Base-by-base conservation (phyloP, 805 yeast species). In the Metschnikowia cubensis region DNA sequence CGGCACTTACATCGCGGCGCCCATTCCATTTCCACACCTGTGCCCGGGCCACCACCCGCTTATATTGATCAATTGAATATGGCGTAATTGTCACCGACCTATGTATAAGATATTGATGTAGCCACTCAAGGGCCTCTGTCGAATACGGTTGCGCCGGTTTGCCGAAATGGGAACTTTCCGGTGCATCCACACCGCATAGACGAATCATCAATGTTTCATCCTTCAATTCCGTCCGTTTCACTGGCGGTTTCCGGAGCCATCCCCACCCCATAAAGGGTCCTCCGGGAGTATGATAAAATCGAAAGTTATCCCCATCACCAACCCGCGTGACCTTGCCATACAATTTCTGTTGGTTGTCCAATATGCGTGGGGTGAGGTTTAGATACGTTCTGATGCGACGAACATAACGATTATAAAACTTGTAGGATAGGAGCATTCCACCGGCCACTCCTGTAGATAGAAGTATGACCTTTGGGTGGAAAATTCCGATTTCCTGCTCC, bases 291-390 rank as follows among this genome's bases (percentile, higher is more conserved):
- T 94, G 99, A 62, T 76, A 94, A 55, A 94, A 81, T 52, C 91
- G 87, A 68, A 94, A 92, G 65, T 92, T 92, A 65, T 94, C 99
- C 14, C 96, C 97, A 66, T 91, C 98, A 0, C 97, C 97, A 0
- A 91, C 98, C 2, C 94, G 74, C 0, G 96, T 87, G 3, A 91
- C 97, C 52, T 76, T 76, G 0, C 98, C 98, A 50, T 66, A 67
- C 13, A 73, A 57, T 21, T 55, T 54, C 3, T 62, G 59, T 15
- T 60, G 57, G 13, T 56, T 59, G 35, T 68, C 69, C 15, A 73
- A 54, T 14, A 70, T 66, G 15, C 60, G 53, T 7, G 76, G 67
- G 1, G 76, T 68, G 29, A 73, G 54, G 54, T 71, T 74, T 39
- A 73, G 62, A 52, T 71, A 73, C 1, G 65, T 68, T 11, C 64